Conservation (phyloP, 805 yeast species). For the Starmerella stigmatis region DNA sequence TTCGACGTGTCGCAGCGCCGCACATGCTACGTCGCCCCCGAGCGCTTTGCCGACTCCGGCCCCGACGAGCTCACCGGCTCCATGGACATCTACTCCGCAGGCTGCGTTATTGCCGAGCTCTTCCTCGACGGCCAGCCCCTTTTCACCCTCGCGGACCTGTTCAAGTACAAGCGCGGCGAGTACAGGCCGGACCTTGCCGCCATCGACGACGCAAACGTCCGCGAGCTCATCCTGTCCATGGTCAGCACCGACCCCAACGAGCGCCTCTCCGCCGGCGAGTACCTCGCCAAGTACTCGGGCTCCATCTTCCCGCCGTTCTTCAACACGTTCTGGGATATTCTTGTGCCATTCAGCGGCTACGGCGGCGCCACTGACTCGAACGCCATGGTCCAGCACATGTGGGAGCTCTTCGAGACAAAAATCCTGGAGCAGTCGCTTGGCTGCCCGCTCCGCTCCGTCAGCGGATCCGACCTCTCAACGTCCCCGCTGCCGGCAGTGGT, state of each 20-base stretch:
- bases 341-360: constrained; percentile 20
- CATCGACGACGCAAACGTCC: constrained; percentile 45
- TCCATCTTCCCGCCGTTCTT: constrained; percentile 57
- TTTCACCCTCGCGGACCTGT: constrained; percentile 77
- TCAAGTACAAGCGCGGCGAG: constrained; percentile 65
- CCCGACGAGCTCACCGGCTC: constrained; percentile 37
- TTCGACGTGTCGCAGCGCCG: constrained; percentile 85
- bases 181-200: constrained; percentile 52
- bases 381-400: constrained; percentile 46
- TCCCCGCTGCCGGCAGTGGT: constrained; percentile 16
- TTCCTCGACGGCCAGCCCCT: constrained; percentile 78
- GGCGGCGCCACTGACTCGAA: constrained; percentile 37
- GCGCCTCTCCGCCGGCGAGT: constrained; percentile 46
- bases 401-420: constrained; percentile 15
- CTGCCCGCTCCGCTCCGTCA: constrained; percentile 4
- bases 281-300: constrained; percentile 43
- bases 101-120: constrained; percentile 81
- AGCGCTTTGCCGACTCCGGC: constrained; percentile 47
- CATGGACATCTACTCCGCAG: constrained; percentile 57
- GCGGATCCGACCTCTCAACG: constrained; percentile 6
- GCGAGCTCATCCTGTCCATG: constrained; percentile 52
- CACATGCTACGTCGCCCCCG: constrained; percentile 89
- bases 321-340: constrained; percentile 38
- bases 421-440: constrained; percentile 11
- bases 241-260: constrained; percentile 50